A percentile compares a stretch with the other conserved stretches of the same genome.
These are phyloP conservation scores for Sclerotinia subarctica DNA, from an alignment of 2,329 filamentous ascomycete genomes.

Conservation along the genomic window DNA sequence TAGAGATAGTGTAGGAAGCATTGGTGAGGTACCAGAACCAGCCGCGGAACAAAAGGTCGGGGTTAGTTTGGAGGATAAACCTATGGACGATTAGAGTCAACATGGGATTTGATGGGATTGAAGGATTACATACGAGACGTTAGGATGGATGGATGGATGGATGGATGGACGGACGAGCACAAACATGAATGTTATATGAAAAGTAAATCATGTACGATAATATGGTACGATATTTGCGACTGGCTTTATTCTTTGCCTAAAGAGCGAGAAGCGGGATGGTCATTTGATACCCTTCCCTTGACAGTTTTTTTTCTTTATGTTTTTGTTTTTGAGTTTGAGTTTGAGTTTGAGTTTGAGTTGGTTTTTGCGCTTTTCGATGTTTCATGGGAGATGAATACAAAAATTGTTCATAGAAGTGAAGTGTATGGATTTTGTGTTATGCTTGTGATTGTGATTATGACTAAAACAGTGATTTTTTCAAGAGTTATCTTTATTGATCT, in stretches of 20 bases:
- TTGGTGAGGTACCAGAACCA: conserved; percentile 9
- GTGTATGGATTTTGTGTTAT: background rate
- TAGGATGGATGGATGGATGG: background rate
- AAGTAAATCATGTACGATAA: conserved; percentile 16
- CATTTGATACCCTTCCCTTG: conserved; percentile 17
- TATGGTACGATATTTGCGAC: conserved; percentile 12
- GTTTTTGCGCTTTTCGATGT: background rate
- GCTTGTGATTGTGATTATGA: background rate
- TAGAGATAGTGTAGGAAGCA: conserved; percentile 13
- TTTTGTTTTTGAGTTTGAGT: no score
- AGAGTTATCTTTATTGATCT: no score
- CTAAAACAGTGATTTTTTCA: background rate
- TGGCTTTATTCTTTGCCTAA: conserved; percentile 7
- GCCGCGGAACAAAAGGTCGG: conserved; percentile 11
- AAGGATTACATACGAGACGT: background rate
- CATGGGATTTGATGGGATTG: background rate
- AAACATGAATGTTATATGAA: conserved; percentile 14
- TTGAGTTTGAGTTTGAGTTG: no score
- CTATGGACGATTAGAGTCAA: conserved; percentile 12
- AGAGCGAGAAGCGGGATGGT: conserved; percentile 12
- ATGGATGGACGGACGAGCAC: conserved; percentile 7
- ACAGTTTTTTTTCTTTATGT: background rate
- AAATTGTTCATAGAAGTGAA: background rate
- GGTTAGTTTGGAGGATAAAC: conserved; percentile 11
- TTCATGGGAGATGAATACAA: background rate